Evolutionary conservation across 1,284 basidiomycete species (phyloP).

Genomic region (Trichosporon faecale): DNA sequence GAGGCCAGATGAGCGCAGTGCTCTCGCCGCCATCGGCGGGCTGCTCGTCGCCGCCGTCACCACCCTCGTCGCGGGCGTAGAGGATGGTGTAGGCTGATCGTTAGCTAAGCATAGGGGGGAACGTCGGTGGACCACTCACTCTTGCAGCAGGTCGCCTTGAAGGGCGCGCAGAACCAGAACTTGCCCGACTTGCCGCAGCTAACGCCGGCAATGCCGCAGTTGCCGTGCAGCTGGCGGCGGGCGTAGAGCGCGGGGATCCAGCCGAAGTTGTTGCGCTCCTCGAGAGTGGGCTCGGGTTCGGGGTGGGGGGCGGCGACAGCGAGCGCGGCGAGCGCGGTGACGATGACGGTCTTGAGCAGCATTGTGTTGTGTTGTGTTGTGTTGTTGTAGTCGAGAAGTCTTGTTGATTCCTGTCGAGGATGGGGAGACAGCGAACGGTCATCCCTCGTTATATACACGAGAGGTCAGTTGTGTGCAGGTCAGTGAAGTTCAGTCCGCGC

Average conservation of each 20-base stretch:
- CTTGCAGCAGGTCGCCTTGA: not conserved
- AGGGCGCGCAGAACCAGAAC: not conserved
- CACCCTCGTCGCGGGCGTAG: not conserved
- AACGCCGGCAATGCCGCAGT: not conserved
- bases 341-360: not conserved
- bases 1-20: not conserved
- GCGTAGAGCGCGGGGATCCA: not conserved
- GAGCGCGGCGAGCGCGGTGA: not conserved
- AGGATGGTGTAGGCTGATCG: not conserved
- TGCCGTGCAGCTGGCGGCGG: not conserved
- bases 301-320: not conserved
- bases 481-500: not conserved
- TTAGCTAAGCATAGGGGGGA: not conserved
- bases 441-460: not conserved
- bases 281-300: not conserved
- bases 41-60: not conserved
- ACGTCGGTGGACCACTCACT: not conserved
- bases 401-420: not conserved
- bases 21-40: not conserved
- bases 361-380: not conserved
- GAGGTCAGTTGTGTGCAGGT: not conserved
- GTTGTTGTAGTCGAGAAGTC: not conserved
- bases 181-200: not conserved
- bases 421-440: not conserved
- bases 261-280: not conserved